Percentiles rank a stretch among this genome's conserved stretches.
Conservation (phyloP, 2,329 filamentous ascomycete genomes). For the Lasiodiplodia theobromae region DNA sequence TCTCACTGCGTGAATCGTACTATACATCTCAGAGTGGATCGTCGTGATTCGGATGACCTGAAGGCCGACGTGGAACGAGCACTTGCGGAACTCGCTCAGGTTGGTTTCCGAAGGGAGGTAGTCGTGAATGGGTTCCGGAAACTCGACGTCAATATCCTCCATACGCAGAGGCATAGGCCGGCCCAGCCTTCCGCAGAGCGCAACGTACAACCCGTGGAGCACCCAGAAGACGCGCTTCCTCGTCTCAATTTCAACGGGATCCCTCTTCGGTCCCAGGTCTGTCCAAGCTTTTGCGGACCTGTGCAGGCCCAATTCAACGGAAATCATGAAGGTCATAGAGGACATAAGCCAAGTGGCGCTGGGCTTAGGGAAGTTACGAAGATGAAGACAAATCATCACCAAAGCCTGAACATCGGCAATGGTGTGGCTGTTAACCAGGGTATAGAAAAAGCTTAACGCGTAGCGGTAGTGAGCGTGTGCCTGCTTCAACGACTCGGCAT, state of each 20-base stretch:
- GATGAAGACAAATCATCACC: slow-evolving; percentile 73
- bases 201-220: slow-evolving; percentile 69
- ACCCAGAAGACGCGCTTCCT: slow-evolving; percentile 82
- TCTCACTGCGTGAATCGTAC: slow-evolving; percentile 75
- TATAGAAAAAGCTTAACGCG: slow-evolving; percentile 71
- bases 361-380: slow-evolving; percentile 80
- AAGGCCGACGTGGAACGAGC: slow-evolving; percentile 72
- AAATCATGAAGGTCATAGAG: slow-evolving; percentile 69
- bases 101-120: slow-evolving; percentile 65
- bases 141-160: slow-evolving; percentile 80
- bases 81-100: slow-evolving; percentile 58
- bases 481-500: slow-evolving; percentile 62
- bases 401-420: slow-evolving; percentile 76
- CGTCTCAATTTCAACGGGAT: slow-evolving; percentile 73
- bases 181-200: slow-evolving; percentile 77
- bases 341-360: slow-evolving; percentile 75
- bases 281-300: slow-evolving; percentile 69
- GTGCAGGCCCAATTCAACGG: slow-evolving; percentile 78
- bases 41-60: slow-evolving; percentile 70
- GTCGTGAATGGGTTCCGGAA: slow-evolving; percentile 75
- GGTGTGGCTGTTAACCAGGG: slow-evolving; percentile 67
- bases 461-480: slow-evolving; percentile 84
- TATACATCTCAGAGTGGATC: slow-evolving; percentile 76
- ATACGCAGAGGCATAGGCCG: slow-evolving; percentile 76
- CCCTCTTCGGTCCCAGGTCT: slow-evolving; percentile 50